Evolutionary conservation across 2,329 filamentous ascomycete genomes (phyloP), one percentile per base, ranked within the genome.

Genomic region (Exutisphaerella laricina): DNA sequence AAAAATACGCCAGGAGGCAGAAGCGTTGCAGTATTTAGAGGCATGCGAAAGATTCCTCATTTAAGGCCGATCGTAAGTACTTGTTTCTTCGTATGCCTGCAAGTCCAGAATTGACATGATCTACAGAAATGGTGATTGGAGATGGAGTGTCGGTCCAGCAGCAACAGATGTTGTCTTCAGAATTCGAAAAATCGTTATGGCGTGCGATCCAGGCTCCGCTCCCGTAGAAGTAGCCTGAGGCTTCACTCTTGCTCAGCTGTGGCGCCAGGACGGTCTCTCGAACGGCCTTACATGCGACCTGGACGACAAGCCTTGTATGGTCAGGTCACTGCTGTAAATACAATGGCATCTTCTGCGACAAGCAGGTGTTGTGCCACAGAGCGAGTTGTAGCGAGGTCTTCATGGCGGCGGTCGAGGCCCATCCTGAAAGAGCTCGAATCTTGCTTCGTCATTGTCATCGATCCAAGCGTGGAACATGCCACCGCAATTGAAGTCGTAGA

Each of bases 391-490:
- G n/a, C n/a, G n/a, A n/a, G n/a, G n/a, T n/a, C n/a, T n/a, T 26
- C 23, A 35, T 12, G 39, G 31, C n/a, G 41, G 34, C 7, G 41
- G 41, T 17, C 41, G 28, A 10, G 41, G 41, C 4, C 29, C 43
- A 18, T 49, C 37, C 14, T 49, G 49, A 30, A 54, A 54, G 5
- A 54, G 38, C 13, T 49, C 49, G 13, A 54, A 54, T 17, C 72
- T 68, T 13, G 73, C 69, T 45, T 68, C 67, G 0, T 80, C 83
- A 1, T 76, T 59, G 3, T 80, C 74, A 49, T 85, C 77, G 14
- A 85, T 68, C 75, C 84, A 90, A 0, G 86, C 87, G 14, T 88
- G 75, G 59, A 88, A 92, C 85, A 95, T 89, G 0, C 88, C 88
- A 4, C 82, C 84, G 55, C 85, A 92, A 60, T 95, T 94, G 61